Percentiles rank a stretch among this genome's conserved stretches.
These are phyloP conservation scores for Aspergillus viridinutans DNA, from an alignment of 2,329 filamentous ascomycete species.

Conservation along the genomic window DNA sequence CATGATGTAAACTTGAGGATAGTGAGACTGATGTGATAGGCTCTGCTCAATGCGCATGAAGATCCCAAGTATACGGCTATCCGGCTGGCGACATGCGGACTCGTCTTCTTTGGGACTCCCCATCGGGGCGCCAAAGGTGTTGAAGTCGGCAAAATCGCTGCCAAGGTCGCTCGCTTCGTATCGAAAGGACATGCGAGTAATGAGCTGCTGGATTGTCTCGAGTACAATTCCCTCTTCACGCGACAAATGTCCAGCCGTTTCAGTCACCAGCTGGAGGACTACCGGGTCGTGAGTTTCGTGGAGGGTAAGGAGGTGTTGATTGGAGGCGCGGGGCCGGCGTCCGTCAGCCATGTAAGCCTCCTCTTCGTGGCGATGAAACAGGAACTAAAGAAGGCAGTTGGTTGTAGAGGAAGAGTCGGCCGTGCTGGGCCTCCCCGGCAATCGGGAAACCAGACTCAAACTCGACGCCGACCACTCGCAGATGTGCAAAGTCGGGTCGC, in stretches of 20 bases:
- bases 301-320: slow-evolving; percentile 30
- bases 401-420: slow-evolving; percentile 36
- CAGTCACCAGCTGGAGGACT: slow-evolving; percentile 32
- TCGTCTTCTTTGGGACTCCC: slow-evolving; percentile 35
- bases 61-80: slow-evolving; percentile 32
- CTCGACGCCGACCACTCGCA: slow-evolving; percentile 34
- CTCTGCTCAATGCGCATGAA: slow-evolving; percentile 32
- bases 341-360: slow-evolving; percentile 27
- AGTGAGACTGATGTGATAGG: slow-evolving; percentile 12
- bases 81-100: slow-evolving; percentile 27
- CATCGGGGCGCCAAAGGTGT: slow-evolving; percentile 32
- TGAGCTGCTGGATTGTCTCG: slow-evolving; percentile 25
- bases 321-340: slow-evolving; percentile 25
- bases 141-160: slow-evolving; percentile 30
- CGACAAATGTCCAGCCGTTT: slow-evolving; percentile 31
- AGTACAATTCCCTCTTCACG: slow-evolving; percentile 29
- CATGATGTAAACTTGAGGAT: too few relatives aligned
- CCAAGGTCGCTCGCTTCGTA: slow-evolving; percentile 29
- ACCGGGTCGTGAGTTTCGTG: slow-evolving; percentile 32
- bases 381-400: slow-evolving; percentile 13
- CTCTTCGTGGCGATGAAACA: fast-evolving
- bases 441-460: slow-evolving; percentile 33
- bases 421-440: slow-evolving; percentile 28
- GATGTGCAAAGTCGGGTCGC: slow-evolving; percentile 30
- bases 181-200: slow-evolving; percentile 30